These are phyloP conservation scores for Hemisphaericaspora lyxosophila DNA, from an alignment of 1,139 yeast genomes.

Conservation along the genomic window DNA sequence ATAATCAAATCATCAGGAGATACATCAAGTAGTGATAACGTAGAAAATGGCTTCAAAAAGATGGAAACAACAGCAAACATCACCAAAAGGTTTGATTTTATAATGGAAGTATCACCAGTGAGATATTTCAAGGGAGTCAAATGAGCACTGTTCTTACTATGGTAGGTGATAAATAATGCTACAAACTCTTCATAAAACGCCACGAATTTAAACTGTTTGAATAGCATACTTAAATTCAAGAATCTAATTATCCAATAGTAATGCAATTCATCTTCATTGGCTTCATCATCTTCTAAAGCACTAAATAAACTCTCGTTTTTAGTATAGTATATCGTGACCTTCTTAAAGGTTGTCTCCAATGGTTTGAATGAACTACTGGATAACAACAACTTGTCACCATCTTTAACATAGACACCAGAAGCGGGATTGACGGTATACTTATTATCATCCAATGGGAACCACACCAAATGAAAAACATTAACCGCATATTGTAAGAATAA, in stretches of 20 bases:
- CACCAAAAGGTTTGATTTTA: constrained; percentile 23
- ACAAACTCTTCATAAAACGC: constrained; percentile 26
- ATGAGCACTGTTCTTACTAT: neutral
- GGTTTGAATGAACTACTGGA: constrained; percentile 16
- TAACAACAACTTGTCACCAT: constrained; percentile 9
- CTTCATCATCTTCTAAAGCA: constrained; percentile 6
- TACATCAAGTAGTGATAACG: constrained; percentile 22
- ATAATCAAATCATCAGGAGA: constrained; percentile 20
- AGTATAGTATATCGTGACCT: constrained; percentile 21
- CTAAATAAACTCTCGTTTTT: constrained; percentile 20
- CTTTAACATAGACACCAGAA: constrained; percentile 6
- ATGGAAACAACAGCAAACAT: constrained; percentile 28
- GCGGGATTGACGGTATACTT: constrained; percentile 2
- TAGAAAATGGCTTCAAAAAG: constrained; percentile 30
- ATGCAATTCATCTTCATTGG: constrained; percentile 16
- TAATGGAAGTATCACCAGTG: constrained; percentile 9
- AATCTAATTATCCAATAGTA: constrained; percentile 25
- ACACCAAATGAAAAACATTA: constrained; percentile 20
- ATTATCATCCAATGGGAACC: constrained; percentile 20
- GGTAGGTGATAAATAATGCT: constrained; percentile 14
- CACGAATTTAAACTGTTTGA: constrained; percentile 25
- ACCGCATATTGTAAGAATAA: constrained; percentile 24
- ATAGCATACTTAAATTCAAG: constrained; percentile 22
- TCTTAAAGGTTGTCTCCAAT: constrained; percentile 21
- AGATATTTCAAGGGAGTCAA: constrained; percentile 7